Evolutionary conservation across 192 early-diverging fungal genomes (phyloP).

Genomic region (Backusella psychrophila): DNA sequence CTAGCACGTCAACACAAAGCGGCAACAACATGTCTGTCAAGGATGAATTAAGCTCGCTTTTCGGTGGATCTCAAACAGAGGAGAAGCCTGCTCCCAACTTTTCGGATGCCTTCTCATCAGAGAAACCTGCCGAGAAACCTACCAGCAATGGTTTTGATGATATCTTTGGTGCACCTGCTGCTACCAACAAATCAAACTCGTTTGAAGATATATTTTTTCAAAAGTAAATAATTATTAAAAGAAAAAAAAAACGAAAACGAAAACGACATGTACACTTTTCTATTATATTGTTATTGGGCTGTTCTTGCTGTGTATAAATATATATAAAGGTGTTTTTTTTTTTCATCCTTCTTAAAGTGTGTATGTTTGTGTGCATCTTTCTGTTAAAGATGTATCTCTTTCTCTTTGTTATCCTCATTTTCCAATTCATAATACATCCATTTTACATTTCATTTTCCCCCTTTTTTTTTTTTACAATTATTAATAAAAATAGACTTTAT

Average conservation of each 20-base stretch:
- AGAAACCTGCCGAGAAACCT: neutral
- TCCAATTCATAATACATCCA: too few species aligned
- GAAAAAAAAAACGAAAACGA: neutral
- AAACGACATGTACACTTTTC: neutral
- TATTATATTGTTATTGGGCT: neutral
- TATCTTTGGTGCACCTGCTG: slow-evolving; percentile 2
- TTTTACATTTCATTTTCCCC: too few species aligned
- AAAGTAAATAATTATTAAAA: neutral
- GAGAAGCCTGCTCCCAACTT: neutral
- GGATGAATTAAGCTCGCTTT: slow-evolving; percentile 24
- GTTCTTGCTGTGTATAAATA: too few species aligned
- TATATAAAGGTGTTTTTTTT: neutral
- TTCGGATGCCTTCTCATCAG: neutral
- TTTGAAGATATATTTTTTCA: slow-evolving; percentile 8
- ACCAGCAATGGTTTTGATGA: neutral
- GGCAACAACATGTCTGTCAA: neutral
- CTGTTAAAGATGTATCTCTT: neutral
- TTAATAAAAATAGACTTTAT: neutral
- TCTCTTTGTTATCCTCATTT: neutral
- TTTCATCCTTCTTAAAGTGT: neutral
- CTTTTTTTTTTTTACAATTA: neutral
- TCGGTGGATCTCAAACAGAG: slow-evolving; percentile 1
- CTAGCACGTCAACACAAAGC: neutral
- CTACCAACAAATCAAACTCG: neutral
- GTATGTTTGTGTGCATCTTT: too few species aligned